Conservation (phyloP, 2,329 filamentous ascomycete species). For the Diaporthe batatas region DNA sequence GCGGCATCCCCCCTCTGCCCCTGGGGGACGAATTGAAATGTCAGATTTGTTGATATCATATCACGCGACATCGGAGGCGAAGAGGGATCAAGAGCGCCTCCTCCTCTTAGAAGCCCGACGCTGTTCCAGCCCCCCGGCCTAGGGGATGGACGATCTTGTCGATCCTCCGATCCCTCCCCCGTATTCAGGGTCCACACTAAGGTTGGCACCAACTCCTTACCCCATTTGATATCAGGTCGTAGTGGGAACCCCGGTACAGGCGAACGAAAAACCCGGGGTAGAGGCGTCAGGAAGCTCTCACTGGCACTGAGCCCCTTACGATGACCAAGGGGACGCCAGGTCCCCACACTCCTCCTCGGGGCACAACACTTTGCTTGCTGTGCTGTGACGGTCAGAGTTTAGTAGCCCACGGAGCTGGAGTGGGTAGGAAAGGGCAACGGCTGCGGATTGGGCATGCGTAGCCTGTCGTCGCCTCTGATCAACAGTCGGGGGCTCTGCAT, state of each 20-base stretch:
- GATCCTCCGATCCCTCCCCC: slow-evolving; percentile 36
- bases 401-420: slow-evolving; percentile 14
- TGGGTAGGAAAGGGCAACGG: background rate
- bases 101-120: background rate
- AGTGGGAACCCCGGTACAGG: background rate
- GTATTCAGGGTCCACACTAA: slow-evolving; percentile 40
- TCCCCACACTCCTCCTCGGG: background rate
- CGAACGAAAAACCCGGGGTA: background rate
- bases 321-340: background rate
- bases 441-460: slow-evolving; percentile 1
- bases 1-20: background rate
- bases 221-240: background rate
- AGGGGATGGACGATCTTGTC: background rate
- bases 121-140: background rate
- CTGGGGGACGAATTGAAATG: background rate
- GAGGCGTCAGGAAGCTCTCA: background rate
- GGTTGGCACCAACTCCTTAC: background rate
- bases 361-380: background rate
- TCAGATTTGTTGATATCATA: slow-evolving; percentile 35
- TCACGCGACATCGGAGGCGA: slow-evolving; percentile 25
- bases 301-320: slow-evolving; percentile 3
- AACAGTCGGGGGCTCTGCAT: background rate
- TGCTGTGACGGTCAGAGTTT: slow-evolving; percentile 23
- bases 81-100: background rate
- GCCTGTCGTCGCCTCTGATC: slow-evolving; percentile 14